Evolutionary conservation across 2,329 filamentous ascomycete species (phyloP).

Genomic region (Alternaria sp.): DNA sequence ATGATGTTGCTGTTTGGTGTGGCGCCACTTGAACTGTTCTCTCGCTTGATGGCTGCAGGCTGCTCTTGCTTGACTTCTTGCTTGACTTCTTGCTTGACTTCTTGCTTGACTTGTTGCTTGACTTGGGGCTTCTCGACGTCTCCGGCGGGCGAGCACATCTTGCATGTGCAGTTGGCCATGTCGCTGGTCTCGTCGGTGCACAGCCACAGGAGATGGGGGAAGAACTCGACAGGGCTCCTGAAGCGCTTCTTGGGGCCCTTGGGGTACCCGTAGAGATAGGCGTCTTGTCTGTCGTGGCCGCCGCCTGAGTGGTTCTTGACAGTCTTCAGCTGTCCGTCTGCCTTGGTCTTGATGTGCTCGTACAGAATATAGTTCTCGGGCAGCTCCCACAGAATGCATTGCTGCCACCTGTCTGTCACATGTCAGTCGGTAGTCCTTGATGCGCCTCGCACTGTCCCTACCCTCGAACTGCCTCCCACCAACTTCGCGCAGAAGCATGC

Average conservation of each 20-base stretch:
- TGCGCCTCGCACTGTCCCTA: constrained; percentile 17
- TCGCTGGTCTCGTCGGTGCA: constrained; percentile 62
- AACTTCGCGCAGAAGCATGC: constrained; percentile 64
- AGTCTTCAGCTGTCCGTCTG: constrained; percentile 58
- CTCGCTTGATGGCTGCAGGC: constrained; percentile 37
- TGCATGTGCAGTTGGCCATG: constrained; percentile 65
- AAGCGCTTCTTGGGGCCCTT: constrained; percentile 65
- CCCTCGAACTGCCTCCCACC: constrained; percentile 49
- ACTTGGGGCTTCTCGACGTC: constrained; percentile 52
- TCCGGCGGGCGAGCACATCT: constrained; percentile 62
- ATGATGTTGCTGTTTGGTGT: constrained; percentile 7
- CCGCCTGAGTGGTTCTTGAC: constrained; percentile 60
- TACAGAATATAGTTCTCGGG: constrained; percentile 66
- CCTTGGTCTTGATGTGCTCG: constrained; percentile 65
- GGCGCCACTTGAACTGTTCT: constrained; percentile 29
- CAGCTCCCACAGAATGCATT: constrained; percentile 62
- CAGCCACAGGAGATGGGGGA: constrained; percentile 67
- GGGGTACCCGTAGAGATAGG: constrained; percentile 68
- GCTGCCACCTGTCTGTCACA: constrained; percentile 49
- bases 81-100: too few species aligned
- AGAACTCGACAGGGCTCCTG: constrained; percentile 67
- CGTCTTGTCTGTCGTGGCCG: constrained; percentile 65
- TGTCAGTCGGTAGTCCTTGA: constrained; percentile 40
- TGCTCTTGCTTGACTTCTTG: constrained; percentile 37
- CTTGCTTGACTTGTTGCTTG: too few species aligned